Base-by-base conservation (phyloP, 1,284 basidiomycete species). In the Cryptococcus floricola region DNA sequence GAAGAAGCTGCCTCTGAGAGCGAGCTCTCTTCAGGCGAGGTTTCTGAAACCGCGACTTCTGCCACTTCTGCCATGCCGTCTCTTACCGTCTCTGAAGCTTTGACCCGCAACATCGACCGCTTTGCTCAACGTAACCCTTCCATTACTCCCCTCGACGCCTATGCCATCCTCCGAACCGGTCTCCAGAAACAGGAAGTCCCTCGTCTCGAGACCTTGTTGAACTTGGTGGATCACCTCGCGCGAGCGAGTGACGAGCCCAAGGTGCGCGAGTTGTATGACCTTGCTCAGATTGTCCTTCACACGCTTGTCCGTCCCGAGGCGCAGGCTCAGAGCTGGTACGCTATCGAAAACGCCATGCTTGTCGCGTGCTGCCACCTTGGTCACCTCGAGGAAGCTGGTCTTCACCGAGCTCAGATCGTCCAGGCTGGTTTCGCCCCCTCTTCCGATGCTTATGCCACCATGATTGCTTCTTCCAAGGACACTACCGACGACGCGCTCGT, bases 401-500 rank as follows among this genome's bases (percentile, higher is more conserved):
- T 87, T 25, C 89, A 96, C 74, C 85, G 91, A 23, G 73, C 79
- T n/a, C 83, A 89, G 44, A 85, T 97, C 48, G 79, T 94, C 16
- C 82, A 87, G 51, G 82, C 87, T 18, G 88, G 89, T 0, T 82
- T 84, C n/a, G 81, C 84, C 1, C 93, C 92, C 3, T 85, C 84
- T 0, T 86, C 92, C 2, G 91, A 96, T 62, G 88, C 91, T 0
- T 97, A 96, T 68, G 92, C 89, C 2, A 88, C 89, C 10, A 82
- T 96, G 71, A 93, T 97, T 62, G 83, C 88, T 43, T 82, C 84
- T 61, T 85, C 91, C 63, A 89, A 88, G 76, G 91, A 95, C 68
- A 95, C 92, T 16, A 96, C 93, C 16, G 92, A 97, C 73, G 93
- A 97, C 68, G 87, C 91, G 1, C 83, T 86, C 6, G 89, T 91